A percentile compares a stretch with the other conserved stretches of the same genome.
Evolutionary conservation across 495 filamentous ascomycete genomes (phyloP).

Genomic region (Lophium mytilinum): DNA sequence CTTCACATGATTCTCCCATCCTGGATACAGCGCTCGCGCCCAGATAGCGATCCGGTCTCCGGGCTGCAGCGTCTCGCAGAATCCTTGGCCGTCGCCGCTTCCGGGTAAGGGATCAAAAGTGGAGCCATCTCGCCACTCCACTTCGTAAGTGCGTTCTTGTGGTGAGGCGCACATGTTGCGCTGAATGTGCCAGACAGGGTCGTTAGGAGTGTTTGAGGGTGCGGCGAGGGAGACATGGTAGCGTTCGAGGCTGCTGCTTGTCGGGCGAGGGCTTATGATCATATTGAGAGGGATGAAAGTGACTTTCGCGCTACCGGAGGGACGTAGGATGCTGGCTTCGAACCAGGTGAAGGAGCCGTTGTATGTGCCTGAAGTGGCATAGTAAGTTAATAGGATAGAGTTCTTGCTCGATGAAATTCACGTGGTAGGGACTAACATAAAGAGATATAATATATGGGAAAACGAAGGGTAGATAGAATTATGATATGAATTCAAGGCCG

Average conservation of each 20-base stretch:
- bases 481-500: no score
- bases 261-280: not conserved
- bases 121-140: not conserved
- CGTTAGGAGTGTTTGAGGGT: not conserved
- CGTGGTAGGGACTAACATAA: no score
- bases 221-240: not conserved
- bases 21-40: not conserved
- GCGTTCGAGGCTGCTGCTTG: not conserved
- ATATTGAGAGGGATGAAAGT: not conserved
- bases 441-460: no score
- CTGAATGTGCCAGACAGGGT: not conserved
- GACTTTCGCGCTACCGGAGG: not conserved
- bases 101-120: not conserved
- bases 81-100: not conserved
- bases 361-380: not conserved
- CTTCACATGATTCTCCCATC: not conserved
- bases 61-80: not conserved
- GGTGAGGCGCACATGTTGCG: not conserved
- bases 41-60: not conserved
- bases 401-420: no score
- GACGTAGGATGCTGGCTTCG: not conserved
- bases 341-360: not conserved
- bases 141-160: not conserved
- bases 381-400: no score
- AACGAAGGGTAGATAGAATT: no score